Percentiles rank a stretch among this genome's conserved stretches.
These are phyloP conservation scores for Rubus idaeus DNA, from an alignment of 306 rosid genomes.

Conservation along the genomic window DNA sequence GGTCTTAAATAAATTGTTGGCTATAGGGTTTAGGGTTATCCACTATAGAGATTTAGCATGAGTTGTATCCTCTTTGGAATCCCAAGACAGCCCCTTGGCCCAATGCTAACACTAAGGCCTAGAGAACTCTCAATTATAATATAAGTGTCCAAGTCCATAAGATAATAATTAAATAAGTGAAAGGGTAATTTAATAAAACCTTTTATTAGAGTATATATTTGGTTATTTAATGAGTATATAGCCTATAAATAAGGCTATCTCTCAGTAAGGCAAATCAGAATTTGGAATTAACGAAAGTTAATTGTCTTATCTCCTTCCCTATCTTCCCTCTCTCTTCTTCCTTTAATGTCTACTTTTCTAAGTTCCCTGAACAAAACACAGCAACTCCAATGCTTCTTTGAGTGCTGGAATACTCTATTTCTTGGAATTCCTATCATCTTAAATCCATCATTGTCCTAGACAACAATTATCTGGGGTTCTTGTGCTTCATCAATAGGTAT, in stretches of 20 bases:
- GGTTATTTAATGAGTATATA: background rate
- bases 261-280: background rate
- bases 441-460: background rate
- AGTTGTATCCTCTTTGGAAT: background rate
- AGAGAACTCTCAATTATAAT: background rate
- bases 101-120: background rate
- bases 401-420: background rate
- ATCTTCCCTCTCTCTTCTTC: background rate
- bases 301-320: background rate
- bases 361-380: background rate
- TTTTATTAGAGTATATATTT: background rate
- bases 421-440: background rate
- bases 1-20: background rate
- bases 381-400: background rate
- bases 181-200: background rate
- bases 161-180: background rate
- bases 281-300: background rate
- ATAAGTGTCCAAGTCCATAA: background rate
- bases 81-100: background rate
- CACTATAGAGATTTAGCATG: background rate
- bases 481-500: background rate
- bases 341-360: background rate
- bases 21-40: background rate
- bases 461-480: background rate
- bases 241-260: background rate